phyloP scores from a whole-genome alignment of 2,329 filamentous ascomycete species.

The Ophiostoma sp. region DNA sequence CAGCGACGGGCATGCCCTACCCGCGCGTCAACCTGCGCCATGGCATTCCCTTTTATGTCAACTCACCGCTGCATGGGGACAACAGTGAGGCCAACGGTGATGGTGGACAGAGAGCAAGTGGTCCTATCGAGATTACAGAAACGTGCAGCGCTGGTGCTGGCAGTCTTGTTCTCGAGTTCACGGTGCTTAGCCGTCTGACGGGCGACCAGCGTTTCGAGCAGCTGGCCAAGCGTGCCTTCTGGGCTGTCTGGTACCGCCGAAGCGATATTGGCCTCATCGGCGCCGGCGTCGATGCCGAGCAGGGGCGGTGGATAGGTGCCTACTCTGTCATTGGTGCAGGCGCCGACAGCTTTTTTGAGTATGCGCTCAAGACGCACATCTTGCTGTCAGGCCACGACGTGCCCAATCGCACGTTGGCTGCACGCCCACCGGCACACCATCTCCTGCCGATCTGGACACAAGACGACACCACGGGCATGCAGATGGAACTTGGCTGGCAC shows the following conservation, averaged over 20 bases:
- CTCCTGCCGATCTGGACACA: constrained; percentile 1
- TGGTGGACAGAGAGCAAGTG: constrained; percentile 39
- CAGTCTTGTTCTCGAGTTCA: constrained; percentile 90
- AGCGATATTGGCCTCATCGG: constrained; percentile 87
- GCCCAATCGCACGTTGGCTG: constrained; percentile 49
- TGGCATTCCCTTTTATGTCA: constrained; percentile 84
- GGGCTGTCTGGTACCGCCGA: constrained; percentile 90
- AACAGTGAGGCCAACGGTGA: constrained; percentile 35
- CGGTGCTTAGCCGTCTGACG: constrained; percentile 82
- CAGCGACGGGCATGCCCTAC: constrained; percentile 87
- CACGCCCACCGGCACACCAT: constrained; percentile 12
- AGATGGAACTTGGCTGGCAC: constrained; percentile 46
- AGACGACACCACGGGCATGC: not conserved
- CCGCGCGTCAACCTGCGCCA: constrained; percentile 88
- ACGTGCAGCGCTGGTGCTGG: constrained; percentile 97
- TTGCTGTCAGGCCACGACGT: constrained; percentile 74
- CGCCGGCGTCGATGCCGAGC: constrained; percentile 84
- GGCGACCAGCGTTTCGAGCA: constrained; percentile 87
- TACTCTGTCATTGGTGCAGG: constrained; percentile 95
- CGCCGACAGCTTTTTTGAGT: constrained; percentile 98
- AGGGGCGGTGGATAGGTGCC: constrained; percentile 81
- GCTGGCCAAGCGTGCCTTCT: constrained; percentile 88
- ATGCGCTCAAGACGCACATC: constrained; percentile 91
- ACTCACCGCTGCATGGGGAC: constrained; percentile 71
- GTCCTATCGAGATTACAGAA: constrained; percentile 76